Evolutionary conservation across 495 filamentous ascomycete genomes (phyloP), one percentile per base, ranked within the genome.

Genomic region (Geopyxis carbonaria): DNA sequence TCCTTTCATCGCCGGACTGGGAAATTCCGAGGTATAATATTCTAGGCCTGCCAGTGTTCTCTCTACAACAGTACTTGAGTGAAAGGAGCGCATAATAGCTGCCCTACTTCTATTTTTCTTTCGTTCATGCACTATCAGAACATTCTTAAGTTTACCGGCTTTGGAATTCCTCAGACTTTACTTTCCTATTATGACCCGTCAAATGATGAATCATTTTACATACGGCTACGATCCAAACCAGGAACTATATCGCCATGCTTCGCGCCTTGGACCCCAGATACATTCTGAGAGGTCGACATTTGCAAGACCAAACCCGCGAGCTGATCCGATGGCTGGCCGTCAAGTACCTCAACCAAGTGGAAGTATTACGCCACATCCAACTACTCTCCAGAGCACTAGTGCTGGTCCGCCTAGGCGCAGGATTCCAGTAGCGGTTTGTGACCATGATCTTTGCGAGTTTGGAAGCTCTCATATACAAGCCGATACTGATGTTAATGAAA

Each of bases 401-500:
- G 25, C 35, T 11, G 38, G 36, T 13, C 34, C 39, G 16, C 51
- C 52, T 32, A 35, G 52, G 22, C 46, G 52, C 8, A 40, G 52
- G 16, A 56, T 56, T 21, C 47, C 47, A 33, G 52, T 56, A 29
- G 52, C 52, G 47, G 52, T 56, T 44, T 42, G 52, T 56, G n/a
- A 34, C 39, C 22, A 10, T 18, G 18, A n/a, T 32, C 22, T 34
- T 38, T 38, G 18, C 15, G 16, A n/a, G 11, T 24, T n/a, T 40
- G 34, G 34, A 22, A 13, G 21, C 30, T 31, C n/a, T 15, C 11
- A 31, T n/a, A 40, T 15, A 31, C 2, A 9, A 8, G 31, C 30
- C 21, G 14, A 18, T 15, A 11, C 16, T 6, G 31, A 15, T 10
- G n/a, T n/a, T n/a, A 44, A 44, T 54, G 31, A 22, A 45, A 95